phyloP scores from a whole-genome alignment of 2,329 filamentous ascomycete species.

The Ophiostoma triangulosporum region DNA sequence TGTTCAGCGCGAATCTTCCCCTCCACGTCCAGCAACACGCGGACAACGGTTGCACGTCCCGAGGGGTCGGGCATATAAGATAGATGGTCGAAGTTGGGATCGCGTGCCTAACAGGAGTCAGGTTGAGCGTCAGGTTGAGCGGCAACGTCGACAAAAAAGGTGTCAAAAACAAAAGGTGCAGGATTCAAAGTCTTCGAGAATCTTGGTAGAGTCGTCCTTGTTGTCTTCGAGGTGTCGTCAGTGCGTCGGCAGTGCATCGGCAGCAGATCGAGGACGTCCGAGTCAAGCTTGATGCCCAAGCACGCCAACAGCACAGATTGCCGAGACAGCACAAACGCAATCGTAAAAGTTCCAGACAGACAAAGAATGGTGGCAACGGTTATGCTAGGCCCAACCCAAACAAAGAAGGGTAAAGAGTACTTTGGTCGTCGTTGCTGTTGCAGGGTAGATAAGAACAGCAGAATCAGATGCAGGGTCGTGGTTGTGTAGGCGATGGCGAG shows the following conservation, averaged over 20 bases:
- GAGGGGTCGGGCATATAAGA: slow-evolving; percentile 4
- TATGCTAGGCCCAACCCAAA: too few relatives aligned
- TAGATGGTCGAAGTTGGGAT: background rate
- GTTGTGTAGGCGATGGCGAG: too few relatives aligned
- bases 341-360: too few relatives aligned
- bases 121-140: too few relatives aligned
- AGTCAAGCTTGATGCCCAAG: background rate
- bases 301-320: background rate
- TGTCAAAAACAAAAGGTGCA: slow-evolving; percentile 6
- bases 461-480: too few relatives aligned
- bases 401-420: too few relatives aligned
- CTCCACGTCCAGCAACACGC: slow-evolving; percentile 9
- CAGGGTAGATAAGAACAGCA: too few relatives aligned
- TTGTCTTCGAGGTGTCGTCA: background rate
- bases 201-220: background rate
- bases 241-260: background rate
- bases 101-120: too few relatives aligned
- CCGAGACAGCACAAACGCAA: too few relatives aligned
- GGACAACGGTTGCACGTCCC: slow-evolving; percentile 2
- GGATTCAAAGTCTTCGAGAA: background rate
- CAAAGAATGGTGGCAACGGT: too few relatives aligned
- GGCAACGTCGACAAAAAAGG: background rate
- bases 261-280: background rate
- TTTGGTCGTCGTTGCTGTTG: too few relatives aligned
- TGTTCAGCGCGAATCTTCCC: slow-evolving; percentile 6